Evolutionary conservation across 2,329 filamentous ascomycete species (phyloP).

Genomic region (Sporothrix sp.): DNA sequence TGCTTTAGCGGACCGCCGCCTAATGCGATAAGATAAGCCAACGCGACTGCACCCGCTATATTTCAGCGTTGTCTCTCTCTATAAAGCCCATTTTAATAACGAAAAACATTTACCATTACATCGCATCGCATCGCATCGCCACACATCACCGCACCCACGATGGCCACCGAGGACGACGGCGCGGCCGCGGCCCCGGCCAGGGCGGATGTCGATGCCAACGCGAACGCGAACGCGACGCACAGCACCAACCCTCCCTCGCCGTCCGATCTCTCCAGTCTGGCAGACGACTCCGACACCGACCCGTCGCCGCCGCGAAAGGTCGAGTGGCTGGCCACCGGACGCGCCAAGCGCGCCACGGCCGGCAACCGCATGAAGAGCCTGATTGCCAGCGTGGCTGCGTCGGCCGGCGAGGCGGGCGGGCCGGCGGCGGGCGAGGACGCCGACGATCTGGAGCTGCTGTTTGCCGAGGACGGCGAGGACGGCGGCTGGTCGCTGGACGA

Average conservation of each 20-base stretch:
- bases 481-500: constrained; percentile 63
- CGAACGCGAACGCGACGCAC: neutral
- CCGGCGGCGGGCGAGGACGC: constrained; percentile 28
- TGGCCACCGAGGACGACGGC: constrained; percentile 14
- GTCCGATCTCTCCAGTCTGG: constrained; percentile 12
- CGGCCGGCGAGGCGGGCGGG: constrained; percentile 12
- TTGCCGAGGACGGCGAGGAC: constrained; percentile 62
- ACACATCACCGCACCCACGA: neutral
- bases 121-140: neutral
- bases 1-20: too few relatives aligned
- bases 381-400: constrained; percentile 61
- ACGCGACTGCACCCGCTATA: too few relatives aligned
- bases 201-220: too few relatives aligned
- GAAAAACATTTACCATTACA: neutral
- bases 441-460: constrained; percentile 62
- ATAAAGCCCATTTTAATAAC: too few relatives aligned
- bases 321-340: constrained; percentile 64
- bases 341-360: constrained; percentile 68
- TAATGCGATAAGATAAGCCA: too few relatives aligned
- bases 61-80: too few relatives aligned
- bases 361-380: constrained; percentile 76
- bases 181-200: neutral
- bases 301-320: constrained; percentile 27
- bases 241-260: neutral
- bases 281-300: constrained; percentile 9